These are phyloP conservation scores for Pyricularia pennisetigena DNA, from an alignment of 2,329 filamentous ascomycete genomes.

Conservation along the genomic window DNA sequence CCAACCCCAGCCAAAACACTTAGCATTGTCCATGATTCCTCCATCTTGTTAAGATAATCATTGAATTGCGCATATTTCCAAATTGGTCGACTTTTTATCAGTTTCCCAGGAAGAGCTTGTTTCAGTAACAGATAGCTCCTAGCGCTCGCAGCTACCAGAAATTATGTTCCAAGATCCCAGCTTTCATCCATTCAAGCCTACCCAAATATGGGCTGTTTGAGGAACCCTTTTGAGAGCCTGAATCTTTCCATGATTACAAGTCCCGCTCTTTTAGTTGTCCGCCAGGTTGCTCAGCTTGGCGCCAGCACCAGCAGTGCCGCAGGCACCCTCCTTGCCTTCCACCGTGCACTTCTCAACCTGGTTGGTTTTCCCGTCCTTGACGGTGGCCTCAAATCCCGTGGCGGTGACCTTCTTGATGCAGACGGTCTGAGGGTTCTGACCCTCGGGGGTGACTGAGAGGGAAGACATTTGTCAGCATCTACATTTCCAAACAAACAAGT, in stretches of 20 bases:
- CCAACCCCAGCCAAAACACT: too few species aligned
- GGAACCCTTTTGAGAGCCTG: neutral
- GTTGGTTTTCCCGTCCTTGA: neutral
- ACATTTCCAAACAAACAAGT: neutral
- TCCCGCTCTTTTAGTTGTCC: neutral
- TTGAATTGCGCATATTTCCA: too few species aligned
- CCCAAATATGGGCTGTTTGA: neutral
- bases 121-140: neutral
- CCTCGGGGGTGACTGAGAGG: neutral
- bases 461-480: neutral
- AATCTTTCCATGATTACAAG: neutral
- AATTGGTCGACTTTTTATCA: neutral
- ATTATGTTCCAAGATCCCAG: neutral
- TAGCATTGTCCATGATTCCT: too few species aligned
- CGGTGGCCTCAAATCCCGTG: neutral
- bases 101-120: neutral
- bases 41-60: too few species aligned
- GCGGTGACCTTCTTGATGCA: neutral
- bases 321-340: neutral
- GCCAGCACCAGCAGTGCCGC: neutral
- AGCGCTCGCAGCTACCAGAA: neutral
- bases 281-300: neutral
- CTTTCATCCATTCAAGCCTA: neutral
- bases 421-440: neutral
- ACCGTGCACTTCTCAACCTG: neutral